Base-by-base conservation (phyloP, 1,284 basidiomycete species). In the Wallemia ichthyophaga region DNA sequence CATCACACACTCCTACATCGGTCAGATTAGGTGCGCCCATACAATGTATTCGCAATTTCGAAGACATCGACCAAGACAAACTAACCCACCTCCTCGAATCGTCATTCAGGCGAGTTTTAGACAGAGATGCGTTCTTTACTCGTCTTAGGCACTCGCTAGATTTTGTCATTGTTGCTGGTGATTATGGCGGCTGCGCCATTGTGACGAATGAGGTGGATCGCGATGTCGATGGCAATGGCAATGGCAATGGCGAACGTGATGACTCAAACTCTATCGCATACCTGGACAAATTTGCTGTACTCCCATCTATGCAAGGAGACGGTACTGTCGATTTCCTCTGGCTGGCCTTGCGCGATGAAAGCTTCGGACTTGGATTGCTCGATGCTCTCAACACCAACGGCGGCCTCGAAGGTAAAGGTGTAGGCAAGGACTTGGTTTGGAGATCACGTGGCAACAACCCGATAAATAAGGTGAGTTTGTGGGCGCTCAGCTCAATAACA, bases 271-370 rank as follows among this genome's bases (percentile, higher is more conserved):
- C 71, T 0, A 83, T 98, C 62, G 82, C 85, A 17, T 99, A 99
- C 70, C 77, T 99, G 58, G 94, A 99, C 76, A 99, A 99, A 71
- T 99, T 99, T 69, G 92, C 91, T 17, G 89, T 99, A 48, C 74
- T 92, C 55, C 94, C 94, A 0, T 80, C 75, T 61, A 79, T 96
- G 69, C 94, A 98, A 70, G 94, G 94, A 19, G 91, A 95, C 67
- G 94, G 94, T 23, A 96, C 92, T 0, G 94, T 98, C 60, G 94
- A 99, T 72, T 99, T 99, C 72, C 73, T 99, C 55, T 99, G 94
- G 92, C 91, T 95, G 57, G 92, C 91, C 25, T 73, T 99, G 59
- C 87, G 96, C 65, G 94, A 99, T 71, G 94, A 98, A 71, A 89
- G 94, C 19, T 96, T 94, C 67, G 94, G 94, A 25, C 77, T 96